These are phyloP conservation scores for Rhizopogon rudus DNA, from an alignment of 768 basidiomycete species.

Conservation along the genomic window DNA sequence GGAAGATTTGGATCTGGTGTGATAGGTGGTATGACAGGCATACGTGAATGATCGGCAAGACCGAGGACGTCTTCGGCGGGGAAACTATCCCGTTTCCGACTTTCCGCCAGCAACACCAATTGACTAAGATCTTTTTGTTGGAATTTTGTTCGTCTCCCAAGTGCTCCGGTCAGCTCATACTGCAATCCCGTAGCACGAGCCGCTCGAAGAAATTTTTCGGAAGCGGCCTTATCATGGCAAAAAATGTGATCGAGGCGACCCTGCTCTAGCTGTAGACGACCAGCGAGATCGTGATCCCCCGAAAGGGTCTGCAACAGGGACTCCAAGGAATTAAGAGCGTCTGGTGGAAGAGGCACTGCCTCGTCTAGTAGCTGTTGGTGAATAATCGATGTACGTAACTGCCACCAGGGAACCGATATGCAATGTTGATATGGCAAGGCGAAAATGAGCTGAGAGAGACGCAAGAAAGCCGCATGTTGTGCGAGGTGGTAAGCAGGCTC, in stretches of 20 bases:
- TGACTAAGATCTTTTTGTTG: constrained; percentile 84
- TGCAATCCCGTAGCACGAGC: constrained; percentile 73
- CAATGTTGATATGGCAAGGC: constrained; percentile 44
- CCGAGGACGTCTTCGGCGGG: constrained; percentile 6
- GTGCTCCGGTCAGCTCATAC: constrained; percentile 89
- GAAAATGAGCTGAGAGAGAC: constrained; percentile 70
- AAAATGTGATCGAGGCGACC: constrained; percentile 79
- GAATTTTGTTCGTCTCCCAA: constrained; percentile 93
- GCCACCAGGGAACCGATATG: constrained; percentile 70
- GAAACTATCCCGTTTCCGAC: constrained; percentile 40
- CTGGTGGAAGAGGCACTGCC: constrained; percentile 54
- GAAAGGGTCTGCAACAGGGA: constrained; percentile 36
- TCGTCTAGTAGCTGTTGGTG: constrained; percentile 83
- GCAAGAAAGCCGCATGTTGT: constrained; percentile 61
- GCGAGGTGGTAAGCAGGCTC: constrained; percentile 96
- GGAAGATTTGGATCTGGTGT: constrained; percentile 41
- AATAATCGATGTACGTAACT: constrained; percentile 63
- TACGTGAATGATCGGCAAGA: constrained; percentile 8
- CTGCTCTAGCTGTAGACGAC: constrained; percentile 66
- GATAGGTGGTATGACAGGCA: constrained; percentile 2
- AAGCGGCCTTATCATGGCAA: constrained; percentile 70
- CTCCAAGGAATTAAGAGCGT: constrained; percentile 35
- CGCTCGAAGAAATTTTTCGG: constrained; percentile 72
- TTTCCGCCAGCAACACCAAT: constrained; percentile 91
- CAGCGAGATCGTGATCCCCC: constrained; percentile 58